A percentile compares a stretch with the other conserved stretches of the same genome.
phyloP scores from a whole-genome alignment of 1,284 basidiomycete genomes.

The Ganoderma meredithae region DNA sequence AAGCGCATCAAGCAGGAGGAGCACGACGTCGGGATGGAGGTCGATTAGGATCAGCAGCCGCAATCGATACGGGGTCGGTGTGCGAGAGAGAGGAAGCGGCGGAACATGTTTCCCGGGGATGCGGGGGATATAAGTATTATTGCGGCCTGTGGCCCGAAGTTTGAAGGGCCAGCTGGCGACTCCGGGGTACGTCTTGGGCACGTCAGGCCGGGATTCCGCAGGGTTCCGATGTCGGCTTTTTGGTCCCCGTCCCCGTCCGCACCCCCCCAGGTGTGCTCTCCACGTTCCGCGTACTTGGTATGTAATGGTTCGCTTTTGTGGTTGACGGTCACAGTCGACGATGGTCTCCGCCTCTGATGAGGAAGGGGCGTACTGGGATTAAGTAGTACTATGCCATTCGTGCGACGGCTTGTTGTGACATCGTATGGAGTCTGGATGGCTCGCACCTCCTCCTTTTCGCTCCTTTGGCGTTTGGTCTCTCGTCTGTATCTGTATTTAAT shows the following conservation, averaged over 20 bases:
- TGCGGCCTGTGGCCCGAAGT: too few relatives aligned
- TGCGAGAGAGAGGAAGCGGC: neutral
- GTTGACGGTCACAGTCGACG: neutral
- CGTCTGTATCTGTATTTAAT: neutral
- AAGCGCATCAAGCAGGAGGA: constrained; percentile 37
- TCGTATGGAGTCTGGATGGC: neutral
- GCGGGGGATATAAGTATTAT: neutral
- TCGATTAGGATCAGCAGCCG: constrained; percentile 19
- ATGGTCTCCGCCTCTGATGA: neutral
- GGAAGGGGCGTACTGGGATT: neutral
- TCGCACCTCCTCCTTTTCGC: neutral
- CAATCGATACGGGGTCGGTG: neutral
- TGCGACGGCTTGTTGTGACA: neutral
- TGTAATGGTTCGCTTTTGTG: neutral
- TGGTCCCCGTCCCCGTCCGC: neutral
- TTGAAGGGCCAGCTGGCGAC: neutral
- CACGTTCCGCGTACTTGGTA: neutral
- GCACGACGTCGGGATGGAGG: constrained; percentile 34
- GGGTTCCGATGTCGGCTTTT: neutral
- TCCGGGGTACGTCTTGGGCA: neutral
- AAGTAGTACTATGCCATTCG: neutral
- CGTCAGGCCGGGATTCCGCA: neutral
- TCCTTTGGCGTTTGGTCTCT: neutral
- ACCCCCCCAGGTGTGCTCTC: neutral
- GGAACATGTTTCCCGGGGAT: neutral